phyloP scores from a whole-genome alignment of 164 flowering plant species.

The Vitis cinerea region DNA sequence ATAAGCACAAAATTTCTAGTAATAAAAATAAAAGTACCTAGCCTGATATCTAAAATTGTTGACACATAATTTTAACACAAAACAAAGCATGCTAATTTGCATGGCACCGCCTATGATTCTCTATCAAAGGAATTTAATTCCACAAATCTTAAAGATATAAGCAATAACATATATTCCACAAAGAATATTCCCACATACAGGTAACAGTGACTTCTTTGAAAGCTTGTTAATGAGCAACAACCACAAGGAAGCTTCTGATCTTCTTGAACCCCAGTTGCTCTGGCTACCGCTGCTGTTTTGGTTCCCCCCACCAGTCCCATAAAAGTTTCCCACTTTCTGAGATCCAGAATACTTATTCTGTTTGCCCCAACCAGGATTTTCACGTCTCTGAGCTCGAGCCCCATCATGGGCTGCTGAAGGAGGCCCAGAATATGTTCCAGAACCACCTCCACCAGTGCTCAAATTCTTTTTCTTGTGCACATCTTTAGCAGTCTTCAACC shows the following conservation, averaged over 20 bases:
- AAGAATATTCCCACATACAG: conserved; percentile 50
- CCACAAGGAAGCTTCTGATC: conserved; percentile 85
- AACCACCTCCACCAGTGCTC: conserved; percentile 36
- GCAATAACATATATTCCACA: neutral
- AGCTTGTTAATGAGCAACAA: conserved; percentile 76
- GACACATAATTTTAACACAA: neutral
- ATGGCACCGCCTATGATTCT: no score
- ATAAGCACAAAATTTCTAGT: neutral
- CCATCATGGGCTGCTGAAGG: conserved; percentile 41
- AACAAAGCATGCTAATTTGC: no score
- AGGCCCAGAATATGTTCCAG: conserved; percentile 44
- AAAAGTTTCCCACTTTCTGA: conserved; percentile 38
- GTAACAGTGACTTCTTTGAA: conserved; percentile 72
- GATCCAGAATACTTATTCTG: conserved; percentile 69
- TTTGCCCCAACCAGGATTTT: conserved; percentile 51
- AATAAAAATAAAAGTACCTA: neutral
- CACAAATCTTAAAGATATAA: neutral
- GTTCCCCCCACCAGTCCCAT: conserved; percentile 40
- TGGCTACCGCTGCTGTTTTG: conserved; percentile 43
- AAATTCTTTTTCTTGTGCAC: conserved; percentile 69
- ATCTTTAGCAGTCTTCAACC: conserved; percentile 82
- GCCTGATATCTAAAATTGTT: neutral
- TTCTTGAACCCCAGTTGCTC: conserved; percentile 58
- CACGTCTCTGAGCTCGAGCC: conserved; percentile 57
- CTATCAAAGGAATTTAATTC: no score